These are phyloP conservation scores for Backusella psychrophila DNA, from an alignment of 192 early-diverging fungal genomes.

Conservation along the genomic window DNA sequence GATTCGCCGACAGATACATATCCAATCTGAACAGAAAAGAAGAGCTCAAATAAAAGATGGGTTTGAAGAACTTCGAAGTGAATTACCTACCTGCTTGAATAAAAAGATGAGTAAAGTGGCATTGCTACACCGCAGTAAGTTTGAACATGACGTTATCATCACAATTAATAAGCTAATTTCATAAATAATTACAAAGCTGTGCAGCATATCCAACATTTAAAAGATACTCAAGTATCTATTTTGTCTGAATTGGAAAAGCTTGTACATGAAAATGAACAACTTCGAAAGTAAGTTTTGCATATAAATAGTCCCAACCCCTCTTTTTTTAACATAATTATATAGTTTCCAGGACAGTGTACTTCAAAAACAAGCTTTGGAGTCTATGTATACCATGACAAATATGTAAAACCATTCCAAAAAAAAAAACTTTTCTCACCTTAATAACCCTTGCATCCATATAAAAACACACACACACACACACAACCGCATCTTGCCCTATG, in stretches of 20 bases:
- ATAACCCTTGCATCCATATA: not conserved
- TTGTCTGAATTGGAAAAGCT: constrained; percentile 35
- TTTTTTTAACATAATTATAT: not conserved
- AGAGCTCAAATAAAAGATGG: constrained; percentile 40
- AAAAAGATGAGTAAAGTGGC: constrained; percentile 41
- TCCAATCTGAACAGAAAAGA: constrained; percentile 40
- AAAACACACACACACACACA: not conserved
- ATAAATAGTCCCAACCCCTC: not conserved
- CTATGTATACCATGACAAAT: constrained; percentile 33
- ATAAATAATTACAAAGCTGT: constrained; percentile 23
- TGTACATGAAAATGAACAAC: constrained; percentile 38
- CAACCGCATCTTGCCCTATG: not conserved
- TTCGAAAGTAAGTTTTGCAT: constrained; percentile 26
- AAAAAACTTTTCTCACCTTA: not conserved
- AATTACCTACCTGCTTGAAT: constrained; percentile 34
- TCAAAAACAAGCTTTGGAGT: constrained; percentile 39
- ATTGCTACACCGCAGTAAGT: constrained; percentile 37
- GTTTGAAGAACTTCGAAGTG: constrained; percentile 36
- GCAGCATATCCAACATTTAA: constrained; percentile 44
- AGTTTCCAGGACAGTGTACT: constrained; percentile 36
- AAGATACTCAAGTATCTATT: constrained; percentile 39
- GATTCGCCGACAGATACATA: constrained; percentile 38
- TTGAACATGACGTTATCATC: not conserved
- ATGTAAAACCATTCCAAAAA: constrained; percentile 13
- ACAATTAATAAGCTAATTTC: not conserved